Evolutionary conservation across 106 monocot species (phyloP).

Genomic region (Apostasia shenzhenica): DNA sequence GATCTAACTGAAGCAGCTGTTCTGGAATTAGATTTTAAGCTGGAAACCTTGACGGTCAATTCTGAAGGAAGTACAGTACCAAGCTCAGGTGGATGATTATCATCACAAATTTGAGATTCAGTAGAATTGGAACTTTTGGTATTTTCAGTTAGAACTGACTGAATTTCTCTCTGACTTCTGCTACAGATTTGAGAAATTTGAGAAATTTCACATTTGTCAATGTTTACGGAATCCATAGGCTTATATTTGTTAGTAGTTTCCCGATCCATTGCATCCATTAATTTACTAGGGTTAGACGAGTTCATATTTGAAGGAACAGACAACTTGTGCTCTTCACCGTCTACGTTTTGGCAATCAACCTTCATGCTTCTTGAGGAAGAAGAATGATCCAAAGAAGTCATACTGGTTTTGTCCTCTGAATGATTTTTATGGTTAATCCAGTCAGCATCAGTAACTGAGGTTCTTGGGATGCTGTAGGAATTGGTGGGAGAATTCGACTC

Average conservation of each 20-base stretch:
- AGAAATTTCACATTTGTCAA: background rate
- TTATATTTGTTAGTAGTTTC: background rate
- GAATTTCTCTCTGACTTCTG: background rate
- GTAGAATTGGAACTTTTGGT: background rate
- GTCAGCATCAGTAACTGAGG: background rate
- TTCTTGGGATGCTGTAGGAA: background rate
- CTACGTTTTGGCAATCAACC: background rate
- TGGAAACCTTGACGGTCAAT: background rate
- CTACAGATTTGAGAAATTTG: background rate
- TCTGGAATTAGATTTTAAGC: background rate
- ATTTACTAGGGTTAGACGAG: background rate
- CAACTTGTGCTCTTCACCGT: background rate
- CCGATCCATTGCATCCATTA: background rate
- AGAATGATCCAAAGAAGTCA: background rate
- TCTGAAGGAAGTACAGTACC: background rate
- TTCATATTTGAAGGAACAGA: background rate
- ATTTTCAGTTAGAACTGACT: background rate
- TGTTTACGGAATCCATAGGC: background rate
- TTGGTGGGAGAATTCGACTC: background rate
- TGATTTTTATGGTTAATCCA: background rate
- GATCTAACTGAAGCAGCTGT: background rate
- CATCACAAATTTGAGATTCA: background rate
- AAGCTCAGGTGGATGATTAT: background rate
- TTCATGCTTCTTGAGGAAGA: constrained; percentile 1
- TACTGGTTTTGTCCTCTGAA: background rate